Evolutionary conservation across 2,329 filamentous ascomycete genomes (phyloP), one percentile per base, ranked within the genome.

Genomic region (Colletotrichum acutatum): DNA sequence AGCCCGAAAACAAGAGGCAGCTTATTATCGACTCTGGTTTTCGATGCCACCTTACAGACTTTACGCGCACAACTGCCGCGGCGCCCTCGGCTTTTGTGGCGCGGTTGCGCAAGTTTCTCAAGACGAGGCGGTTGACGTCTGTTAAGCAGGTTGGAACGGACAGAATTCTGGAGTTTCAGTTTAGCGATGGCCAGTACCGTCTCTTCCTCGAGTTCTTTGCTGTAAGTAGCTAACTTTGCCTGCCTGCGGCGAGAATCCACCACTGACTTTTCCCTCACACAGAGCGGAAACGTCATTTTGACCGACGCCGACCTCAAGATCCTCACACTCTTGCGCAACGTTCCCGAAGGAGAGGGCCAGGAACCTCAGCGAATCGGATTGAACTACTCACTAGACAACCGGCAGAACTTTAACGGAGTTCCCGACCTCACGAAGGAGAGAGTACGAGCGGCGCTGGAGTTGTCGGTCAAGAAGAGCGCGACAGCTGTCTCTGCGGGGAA

Each of bases 121-220:
- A 96, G 82, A 97, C 95, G 11, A 89, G 96, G 74, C 88, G 96
- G 70, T 90, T 98, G 70, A 98, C 96, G 0, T 87, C 90, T 0
- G 90, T 99, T 11, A 85, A 88, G 1, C 97, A 99, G 83, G 90
- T 99, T 63, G 97, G 97, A 61, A 98, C 95, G 2, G 97, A 99
- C 82, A 90, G 97, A 66, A 93, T 99, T 74, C 92, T 99, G 66
- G 95, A 98, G 81, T 91, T 99, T 66, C 90, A 93, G 78, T 98
- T 99, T 81, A 97, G 94, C 77, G 95, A 98, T 85, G 97, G 97
- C 12, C 89, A 92, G 77, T 98, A 97, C 80, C 89, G 93, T 54
- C 83, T 99, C 26, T 98, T 95, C 80, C 86, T 99, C 32, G 97
- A 99, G 83, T 99, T 99, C 84, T 99, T 98, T 80, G 96, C 97